Percentiles rank a stretch among this genome's conserved stretches.
phyloP scores from a whole-genome alignment of 164 flowering plant species.

The Malania oleifera region DNA sequence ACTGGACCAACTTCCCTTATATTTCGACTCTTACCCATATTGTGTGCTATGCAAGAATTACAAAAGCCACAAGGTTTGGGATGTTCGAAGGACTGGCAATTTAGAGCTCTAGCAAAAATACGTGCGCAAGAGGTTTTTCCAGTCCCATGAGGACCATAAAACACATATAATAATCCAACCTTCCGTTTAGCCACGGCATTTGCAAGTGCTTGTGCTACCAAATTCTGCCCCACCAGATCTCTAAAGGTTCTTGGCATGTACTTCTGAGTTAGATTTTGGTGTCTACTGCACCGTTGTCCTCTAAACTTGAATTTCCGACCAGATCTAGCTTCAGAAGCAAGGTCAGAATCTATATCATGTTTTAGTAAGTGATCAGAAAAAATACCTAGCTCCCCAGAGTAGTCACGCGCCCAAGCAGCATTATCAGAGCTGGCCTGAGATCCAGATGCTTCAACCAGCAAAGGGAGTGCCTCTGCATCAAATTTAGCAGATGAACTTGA shows the following conservation, averaged over 20 bases:
- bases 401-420: constrained; percentile 68
- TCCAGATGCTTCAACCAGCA: constrained; percentile 67
- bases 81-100: constrained; percentile 69
- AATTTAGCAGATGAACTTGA: constrained; percentile 53
- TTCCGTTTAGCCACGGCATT: constrained; percentile 74
- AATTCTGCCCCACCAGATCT: constrained; percentile 85
- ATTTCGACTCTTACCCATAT: constrained; percentile 59
- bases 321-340: constrained; percentile 72
- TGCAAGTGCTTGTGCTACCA: constrained; percentile 89
- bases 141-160: constrained; percentile 96
- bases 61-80: constrained; percentile 89
- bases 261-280: constrained; percentile 78
- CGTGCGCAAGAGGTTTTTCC: constrained; percentile 98
- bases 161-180: constrained; percentile 79
- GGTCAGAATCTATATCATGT: constrained; percentile 61
- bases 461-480: constrained; percentile 76
- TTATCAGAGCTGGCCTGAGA: constrained; percentile 61
- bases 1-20: constrained; percentile 86
- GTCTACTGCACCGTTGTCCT: constrained; percentile 38
- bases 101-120: constrained; percentile 83
- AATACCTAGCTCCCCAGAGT: constrained; percentile 92
- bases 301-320: constrained; percentile 33
- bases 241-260: constrained; percentile 88
- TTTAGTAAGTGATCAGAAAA: constrained; percentile 61
- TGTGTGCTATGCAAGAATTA: constrained; percentile 75